phyloP scores from a whole-genome alignment of 2,329 filamentous ascomycete species.

The Aspergillus sp. region DNA sequence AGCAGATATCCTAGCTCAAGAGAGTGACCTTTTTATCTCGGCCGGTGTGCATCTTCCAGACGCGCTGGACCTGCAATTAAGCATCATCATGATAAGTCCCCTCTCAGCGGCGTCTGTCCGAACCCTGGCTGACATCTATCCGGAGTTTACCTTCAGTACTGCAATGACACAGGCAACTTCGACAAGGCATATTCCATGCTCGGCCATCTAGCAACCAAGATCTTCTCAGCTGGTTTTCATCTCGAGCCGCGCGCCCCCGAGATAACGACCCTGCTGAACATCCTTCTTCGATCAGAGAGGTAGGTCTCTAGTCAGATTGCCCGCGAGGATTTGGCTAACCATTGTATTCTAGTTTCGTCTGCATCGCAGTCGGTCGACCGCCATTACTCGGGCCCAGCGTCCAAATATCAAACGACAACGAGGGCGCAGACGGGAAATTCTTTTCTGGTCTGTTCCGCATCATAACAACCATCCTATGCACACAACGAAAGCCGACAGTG shows the following conservation, averaged over 20 bases:
- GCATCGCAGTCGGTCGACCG: not conserved
- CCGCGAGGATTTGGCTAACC: too few relatives aligned
- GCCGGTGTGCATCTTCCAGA: not conserved
- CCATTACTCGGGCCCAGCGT: not conserved
- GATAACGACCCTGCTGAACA: not conserved
- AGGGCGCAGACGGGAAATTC: not conserved
- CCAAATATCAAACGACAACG: not conserved
- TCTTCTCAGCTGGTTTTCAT: not conserved
- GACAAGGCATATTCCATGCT: constrained; percentile 3
- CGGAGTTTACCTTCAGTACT: not conserved
- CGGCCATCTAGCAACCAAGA: not conserved
- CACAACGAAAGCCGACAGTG: not conserved
- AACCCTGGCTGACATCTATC: not conserved
- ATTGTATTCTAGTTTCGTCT: not conserved
- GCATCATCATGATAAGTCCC: not conserved
- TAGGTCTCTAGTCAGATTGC: not conserved
- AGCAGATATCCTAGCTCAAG: not conserved
- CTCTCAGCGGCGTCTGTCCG: not conserved
- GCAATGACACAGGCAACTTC: not conserved
- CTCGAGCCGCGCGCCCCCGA: not conserved
- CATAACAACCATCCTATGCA: not conserved
- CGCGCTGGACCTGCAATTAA: not conserved
- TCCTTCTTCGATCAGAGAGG: not conserved
- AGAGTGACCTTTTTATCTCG: not conserved
- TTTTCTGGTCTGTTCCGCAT: not conserved